phyloP scores from a whole-genome alignment of 768 basidiomycete species.

The Lactarius pseudohatsudake region DNA sequence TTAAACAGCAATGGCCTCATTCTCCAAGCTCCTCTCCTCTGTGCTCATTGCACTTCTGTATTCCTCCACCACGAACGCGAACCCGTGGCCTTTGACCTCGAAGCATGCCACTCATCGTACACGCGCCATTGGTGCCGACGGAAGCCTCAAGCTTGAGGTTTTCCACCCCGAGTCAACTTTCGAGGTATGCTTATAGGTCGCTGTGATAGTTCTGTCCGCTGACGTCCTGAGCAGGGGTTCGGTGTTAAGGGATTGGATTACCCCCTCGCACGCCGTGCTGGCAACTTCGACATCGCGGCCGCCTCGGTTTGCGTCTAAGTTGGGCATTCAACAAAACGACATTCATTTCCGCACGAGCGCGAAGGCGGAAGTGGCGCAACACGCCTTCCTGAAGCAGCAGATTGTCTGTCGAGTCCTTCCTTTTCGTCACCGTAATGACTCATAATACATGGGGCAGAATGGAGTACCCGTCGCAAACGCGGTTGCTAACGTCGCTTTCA shows the following conservation, averaged over 20 bases:
- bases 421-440: neutral
- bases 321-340: slow-evolving; percentile 27
- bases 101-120: slow-evolving; percentile 34
- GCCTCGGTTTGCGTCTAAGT: slow-evolving; percentile 31
- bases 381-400: slow-evolving; percentile 33
- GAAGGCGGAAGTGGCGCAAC: slow-evolving; percentile 25
- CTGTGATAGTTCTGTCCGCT: neutral
- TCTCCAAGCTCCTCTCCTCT: slow-evolving; percentile 30
- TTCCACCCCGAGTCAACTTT: slow-evolving; percentile 35
- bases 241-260: slow-evolving; percentile 31
- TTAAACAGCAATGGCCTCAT: slow-evolving; percentile 27
- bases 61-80: slow-evolving; percentile 29
- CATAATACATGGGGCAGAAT: slow-evolving; percentile 29
- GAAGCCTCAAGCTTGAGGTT: slow-evolving; percentile 28
- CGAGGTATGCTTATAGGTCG: slow-evolving; percentile 28
- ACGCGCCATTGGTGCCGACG: slow-evolving; percentile 28
- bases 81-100: slow-evolving; percentile 28
- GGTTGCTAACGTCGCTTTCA: slow-evolving; percentile 48
- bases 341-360: slow-evolving; percentile 30
- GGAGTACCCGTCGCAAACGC: slow-evolving; percentile 42
- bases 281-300: slow-evolving; percentile 27
- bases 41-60: slow-evolving; percentile 31
- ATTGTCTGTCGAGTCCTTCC: slow-evolving; percentile 22
- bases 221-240: slow-evolving; percentile 31
- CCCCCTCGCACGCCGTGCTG: slow-evolving; percentile 31